Evolutionary conservation across 2,329 filamentous ascomycete species (phyloP), one percentile per base, ranked within the genome.

Genomic region (Fusarium haematococcum): DNA sequence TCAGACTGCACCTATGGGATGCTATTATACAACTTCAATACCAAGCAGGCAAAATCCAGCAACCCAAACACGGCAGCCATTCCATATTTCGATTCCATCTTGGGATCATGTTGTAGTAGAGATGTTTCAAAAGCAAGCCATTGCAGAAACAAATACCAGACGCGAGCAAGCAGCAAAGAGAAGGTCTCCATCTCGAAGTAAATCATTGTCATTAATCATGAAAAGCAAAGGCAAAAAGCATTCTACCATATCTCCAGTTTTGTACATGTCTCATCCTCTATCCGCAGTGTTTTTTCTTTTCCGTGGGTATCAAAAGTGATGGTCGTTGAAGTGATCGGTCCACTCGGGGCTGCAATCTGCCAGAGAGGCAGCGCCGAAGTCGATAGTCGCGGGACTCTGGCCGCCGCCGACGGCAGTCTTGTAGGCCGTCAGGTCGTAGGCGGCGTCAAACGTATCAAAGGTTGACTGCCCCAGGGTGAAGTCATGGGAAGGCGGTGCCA

Each of bases 401-500:
- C 75, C 60, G 18, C 81, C 82, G 67, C 66, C 63, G 13, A 59
- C 80, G 73, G 74, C 78, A 43, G 76, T 39, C n/a, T 78, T 77
- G 65, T 83, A 86, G 61, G 78, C 79, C 27, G 81, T 81, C 63
- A 85, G 76, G 30, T 85, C 82, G 67, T 84, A 86, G 10, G 83
- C 80, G 23, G 81, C 76, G 6, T 85, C 83, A 67, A 85, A 87
- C 11, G 84, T 79, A 43, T 84, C 81, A 67, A 83, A 85, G 20
- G 82, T 81, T 4, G 82, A 79, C 66, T 80, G 79, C 30, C 73
- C 82, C 43, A 83, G 79, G 18, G 67, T 65, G 6, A 78, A 79
- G 30, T 80, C 80, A 48, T 81, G 78, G 9, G 73, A 67, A 54
- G 77, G 66, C 54, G 79, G 76, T 25, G 74, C 73, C 68, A 82